Evolutionary conservation across 176 grass and related monocot species (phyloP).

Genomic region (Poa annua): DNA sequence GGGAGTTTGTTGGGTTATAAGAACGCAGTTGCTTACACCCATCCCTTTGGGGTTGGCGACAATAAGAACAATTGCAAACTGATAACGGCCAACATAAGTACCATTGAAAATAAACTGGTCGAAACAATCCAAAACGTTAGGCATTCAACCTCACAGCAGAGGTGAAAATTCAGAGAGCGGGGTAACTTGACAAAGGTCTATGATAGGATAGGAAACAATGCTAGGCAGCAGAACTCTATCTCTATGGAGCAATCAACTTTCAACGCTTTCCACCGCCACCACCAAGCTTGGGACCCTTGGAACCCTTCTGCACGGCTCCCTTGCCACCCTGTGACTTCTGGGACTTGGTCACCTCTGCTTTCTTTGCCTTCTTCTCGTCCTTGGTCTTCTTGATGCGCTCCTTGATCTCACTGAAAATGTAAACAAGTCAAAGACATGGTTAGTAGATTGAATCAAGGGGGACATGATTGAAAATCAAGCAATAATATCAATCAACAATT

Average conservation of each 20-base stretch:
- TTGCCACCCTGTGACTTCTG: conserved; percentile 60
- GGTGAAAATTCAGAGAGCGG: conserved; percentile 19
- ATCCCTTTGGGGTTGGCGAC: not conserved
- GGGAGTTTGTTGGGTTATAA: too few species aligned
- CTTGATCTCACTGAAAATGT: conserved; percentile 61
- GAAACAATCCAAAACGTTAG: conserved; percentile 29
- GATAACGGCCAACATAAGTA: not conserved
- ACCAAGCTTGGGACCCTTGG: conserved; percentile 58
- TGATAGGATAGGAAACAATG: conserved; percentile 13
- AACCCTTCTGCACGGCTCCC: conserved; percentile 47
- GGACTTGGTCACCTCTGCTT: conserved; percentile 56
- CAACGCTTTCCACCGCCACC: conserved; percentile 64
- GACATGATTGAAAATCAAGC: not conserved
- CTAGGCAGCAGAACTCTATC: conserved; percentile 38
- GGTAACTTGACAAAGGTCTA: conserved; percentile 44
- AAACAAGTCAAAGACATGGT: not conserved
- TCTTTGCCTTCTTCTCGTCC: conserved; percentile 72
- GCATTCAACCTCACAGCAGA: conserved; percentile 20
- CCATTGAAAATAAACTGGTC: conserved; percentile 30
- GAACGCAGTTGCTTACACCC: not conserved
- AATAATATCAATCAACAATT: not conserved
- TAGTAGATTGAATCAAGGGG: not conserved
- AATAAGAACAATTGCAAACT: not conserved
- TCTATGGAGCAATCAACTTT: conserved; percentile 18
- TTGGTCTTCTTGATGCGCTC: conserved; percentile 76